phyloP scores from a whole-genome alignment of 352 stramenopile species.

The Globisporangium nagaii region DNA sequence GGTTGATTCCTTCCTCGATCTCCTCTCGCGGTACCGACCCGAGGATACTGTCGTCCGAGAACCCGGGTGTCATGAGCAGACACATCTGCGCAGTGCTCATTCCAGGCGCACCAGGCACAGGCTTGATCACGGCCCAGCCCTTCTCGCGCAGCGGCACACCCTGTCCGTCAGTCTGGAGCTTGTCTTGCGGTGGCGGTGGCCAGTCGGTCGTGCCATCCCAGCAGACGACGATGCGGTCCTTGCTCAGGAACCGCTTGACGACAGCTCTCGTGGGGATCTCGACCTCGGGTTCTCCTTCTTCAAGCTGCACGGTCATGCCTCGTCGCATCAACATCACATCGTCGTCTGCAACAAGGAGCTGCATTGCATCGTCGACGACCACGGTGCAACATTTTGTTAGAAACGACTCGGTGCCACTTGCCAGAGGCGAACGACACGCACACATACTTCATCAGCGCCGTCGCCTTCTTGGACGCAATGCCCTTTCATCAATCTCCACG shows the following conservation, averaged over 20 bases:
- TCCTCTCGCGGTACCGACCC: not conserved
- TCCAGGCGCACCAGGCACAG: not conserved
- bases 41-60: conserved; percentile 2
- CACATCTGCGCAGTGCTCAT: conserved; percentile 4
- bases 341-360: not conserved
- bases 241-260: conserved; percentile 4
- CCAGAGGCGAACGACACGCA: too few species aligned
- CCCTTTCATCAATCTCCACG: not conserved
- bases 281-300: not conserved
- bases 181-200: not conserved
- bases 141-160: conserved; percentile 1
- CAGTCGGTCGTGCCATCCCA: conserved; percentile 4
- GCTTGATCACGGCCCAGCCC: conserved; percentile 6
- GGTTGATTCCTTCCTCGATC: not conserved
- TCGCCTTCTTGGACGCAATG: not conserved
- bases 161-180: too few species aligned
- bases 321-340: not conserved
- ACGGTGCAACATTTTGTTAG: too few species aligned
- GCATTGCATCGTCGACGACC: too few species aligned
- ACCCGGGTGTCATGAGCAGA: not conserved
- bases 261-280: not conserved
- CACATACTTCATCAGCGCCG: not conserved
- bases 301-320: not conserved
- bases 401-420: too few species aligned
- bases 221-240: conserved; percentile 6